These are phyloP conservation scores for Colletotrichum sp. DNA, from an alignment of 2,329 filamentous ascomycete genomes.

Conservation along the genomic window DNA sequence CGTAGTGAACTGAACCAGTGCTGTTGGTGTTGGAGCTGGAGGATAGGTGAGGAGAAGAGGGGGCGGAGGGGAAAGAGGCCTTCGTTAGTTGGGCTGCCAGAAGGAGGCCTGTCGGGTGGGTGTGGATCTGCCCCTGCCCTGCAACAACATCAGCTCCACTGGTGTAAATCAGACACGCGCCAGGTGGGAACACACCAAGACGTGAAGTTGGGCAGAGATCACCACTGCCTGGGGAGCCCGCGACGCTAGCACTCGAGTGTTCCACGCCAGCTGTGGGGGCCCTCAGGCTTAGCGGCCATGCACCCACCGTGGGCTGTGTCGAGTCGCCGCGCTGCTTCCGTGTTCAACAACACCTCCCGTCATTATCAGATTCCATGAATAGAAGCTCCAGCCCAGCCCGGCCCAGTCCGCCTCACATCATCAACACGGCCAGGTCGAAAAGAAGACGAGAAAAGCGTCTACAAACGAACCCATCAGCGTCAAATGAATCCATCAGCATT, in stretches of 20 bases:
- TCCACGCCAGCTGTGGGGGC: neutral
- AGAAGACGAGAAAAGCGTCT: neutral
- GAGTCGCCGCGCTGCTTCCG: neutral
- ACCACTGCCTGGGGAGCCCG: neutral
- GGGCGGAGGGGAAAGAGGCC: neutral
- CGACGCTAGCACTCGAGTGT: neutral
- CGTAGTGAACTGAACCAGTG: neutral
- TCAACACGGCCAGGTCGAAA: neutral
- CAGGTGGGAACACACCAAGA: neutral
- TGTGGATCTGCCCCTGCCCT: slow-evolving; percentile 6
- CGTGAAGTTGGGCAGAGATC: neutral
- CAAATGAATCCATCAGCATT: neutral
- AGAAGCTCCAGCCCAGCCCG: neutral
- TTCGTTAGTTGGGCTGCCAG: neutral
- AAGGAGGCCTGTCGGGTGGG: neutral
- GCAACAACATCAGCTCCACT: neutral
- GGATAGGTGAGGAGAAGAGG: neutral
- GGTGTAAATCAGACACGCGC: neutral
- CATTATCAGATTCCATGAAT: neutral
- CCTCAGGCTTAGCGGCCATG: neutral
- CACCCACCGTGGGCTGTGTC: neutral
- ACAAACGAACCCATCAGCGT: neutral
- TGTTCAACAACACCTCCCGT: neutral
- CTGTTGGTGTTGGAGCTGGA: neutral
- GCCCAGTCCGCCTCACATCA: neutral